phyloP scores from a whole-genome alignment of 768 basidiomycete genomes.

The Strobilomyces echinocephalus region DNA sequence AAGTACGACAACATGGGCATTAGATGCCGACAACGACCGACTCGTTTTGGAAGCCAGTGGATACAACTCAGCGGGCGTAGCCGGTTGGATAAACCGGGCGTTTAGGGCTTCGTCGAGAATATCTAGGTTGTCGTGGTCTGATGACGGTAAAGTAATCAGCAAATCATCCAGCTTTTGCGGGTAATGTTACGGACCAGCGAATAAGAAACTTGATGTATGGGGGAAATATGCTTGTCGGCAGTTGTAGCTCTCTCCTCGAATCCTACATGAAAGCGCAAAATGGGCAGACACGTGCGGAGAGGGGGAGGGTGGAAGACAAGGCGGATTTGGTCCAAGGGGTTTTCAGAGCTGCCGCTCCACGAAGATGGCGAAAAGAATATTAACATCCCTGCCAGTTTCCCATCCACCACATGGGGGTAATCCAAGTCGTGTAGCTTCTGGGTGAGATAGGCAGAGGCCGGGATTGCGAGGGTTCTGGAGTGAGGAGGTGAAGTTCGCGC shows the following conservation, averaged over 20 bases:
- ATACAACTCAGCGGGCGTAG: too few relatives aligned
- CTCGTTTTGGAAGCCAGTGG: too few relatives aligned
- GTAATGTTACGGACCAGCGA: conserved; percentile 41
- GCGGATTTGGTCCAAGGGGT: not conserved
- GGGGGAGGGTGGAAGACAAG: not conserved
- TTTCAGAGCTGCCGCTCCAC: conserved; percentile 14
- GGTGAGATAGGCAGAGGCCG: not conserved
- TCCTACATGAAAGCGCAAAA: conserved; percentile 43
- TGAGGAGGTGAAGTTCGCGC: not conserved
- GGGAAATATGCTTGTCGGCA: conserved; percentile 45
- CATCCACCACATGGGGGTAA: not conserved
- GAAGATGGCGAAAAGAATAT: conserved; percentile 4
- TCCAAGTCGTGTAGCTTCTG: not conserved
- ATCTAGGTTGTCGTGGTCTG: conserved; percentile 47
- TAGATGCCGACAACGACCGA: too few relatives aligned
- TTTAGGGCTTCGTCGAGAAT: conserved; percentile 44
- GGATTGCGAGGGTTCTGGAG: not conserved
- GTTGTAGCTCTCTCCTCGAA: conserved; percentile 48
- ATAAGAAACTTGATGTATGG: conserved; percentile 24
- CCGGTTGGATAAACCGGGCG: conserved; percentile 36
- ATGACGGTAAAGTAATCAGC: not conserved
- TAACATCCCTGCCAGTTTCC: not conserved
- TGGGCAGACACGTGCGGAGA: not conserved
- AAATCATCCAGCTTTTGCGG: not conserved
- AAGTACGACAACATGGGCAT: too few relatives aligned